Evolutionary conservation across 148 eudicot genomes (phyloP), one percentile per base, ranked within the genome.

Genomic region (Rhododendron simsii): DNA sequence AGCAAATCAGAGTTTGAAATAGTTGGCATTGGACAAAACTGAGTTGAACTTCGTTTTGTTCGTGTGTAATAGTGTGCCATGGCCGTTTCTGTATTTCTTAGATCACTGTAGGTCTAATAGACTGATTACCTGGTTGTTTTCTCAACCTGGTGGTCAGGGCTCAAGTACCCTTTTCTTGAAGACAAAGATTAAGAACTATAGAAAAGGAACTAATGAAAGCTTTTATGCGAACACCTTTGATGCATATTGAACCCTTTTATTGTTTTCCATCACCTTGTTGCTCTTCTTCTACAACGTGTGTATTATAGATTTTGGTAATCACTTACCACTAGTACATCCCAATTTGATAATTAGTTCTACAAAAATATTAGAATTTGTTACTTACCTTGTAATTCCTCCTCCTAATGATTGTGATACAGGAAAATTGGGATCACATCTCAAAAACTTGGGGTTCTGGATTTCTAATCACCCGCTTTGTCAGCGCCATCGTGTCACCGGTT

Each of bases 391-490:
- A 45, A 69, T 23, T 74, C 83, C 23, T 53, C 50, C 39, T 73
- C 14, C 28, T 55, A 67, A 87, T 55, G n/a, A 37, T 45, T 76
- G 18, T 44, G 48, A 57, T 87, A 63, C 94, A 96, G 99, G 98
- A 88, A 23, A 94, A 94, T 35, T 96, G 99, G 99, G 98, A 93
- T 87, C 89, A 92, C 86, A 92, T 96, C 82, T 89, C 89, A 41
- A 95, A 92, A 71, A 89, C 93, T 21, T 96, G 93, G 90, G 98
- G 98, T 20, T 91, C 98, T 44, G 99, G 99, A 53, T 92, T 94
- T 86, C 87, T 96, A 51, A 75, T 96, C 61, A 84, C 92, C 39
- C 94, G 95, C 67, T 96, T 95, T 84, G 85, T 96, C 89, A 92
- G 95, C 50, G 90, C 98, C 28, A 84, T 91, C 81, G 98, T 94